Evolutionary conservation across 2,329 filamentous ascomycete genomes (phyloP), one percentile per base, ranked within the genome.

Genomic region (Scleromitrula shiraiana): DNA sequence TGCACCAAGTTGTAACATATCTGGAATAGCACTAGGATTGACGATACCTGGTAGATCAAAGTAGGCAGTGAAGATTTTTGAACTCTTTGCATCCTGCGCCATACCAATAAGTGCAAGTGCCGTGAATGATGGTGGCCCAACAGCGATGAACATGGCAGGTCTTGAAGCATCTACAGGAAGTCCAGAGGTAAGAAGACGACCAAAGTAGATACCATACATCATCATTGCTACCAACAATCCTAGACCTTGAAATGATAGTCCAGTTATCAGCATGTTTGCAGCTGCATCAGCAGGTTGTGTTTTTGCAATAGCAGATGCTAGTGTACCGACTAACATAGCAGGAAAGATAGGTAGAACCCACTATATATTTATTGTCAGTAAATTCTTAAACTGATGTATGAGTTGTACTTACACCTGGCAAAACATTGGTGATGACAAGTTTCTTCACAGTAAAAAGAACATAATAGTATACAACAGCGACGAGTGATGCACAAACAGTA

Each of bases 331-430:
- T 7, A 88, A 70, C 83, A 88, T 87, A 62, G 85, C 71, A 14
- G 83, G 83, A 63, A 87, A 88, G 58, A 86, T 82, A 35, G 83
- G 83, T 6, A 88, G 67, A 49, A 87, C 77, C 83, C 83, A 87
- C n/a, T n/a, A n/a, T n/a, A n/a, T n/a, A n/a, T n/a, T n/a, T n/a
- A n/a, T n/a, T n/a, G n/a, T n/a, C n/a, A n/a, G n/a, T n/a, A n/a
- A n/a, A n/a, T n/a, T n/a, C n/a, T n/a, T n/a, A n/a, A n/a, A n/a
- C n/a, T n/a, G n/a, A n/a, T n/a, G n/a, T n/a, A n/a, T n/a, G n/a
- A n/a, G n/a, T n/a, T n/a, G n/a, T n/a, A n/a, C n/a, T n/a, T n/a
- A n/a, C n/a, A 0, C 81, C 80, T 0, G 84, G 84, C 72, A 83
- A 85, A 77, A 86, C 85, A 32, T 80, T 75, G 14, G 86, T 66